Evolutionary conservation across 345 rosid genomes (phyloP).

Genomic region (Eucalyptus caleyi): DNA sequence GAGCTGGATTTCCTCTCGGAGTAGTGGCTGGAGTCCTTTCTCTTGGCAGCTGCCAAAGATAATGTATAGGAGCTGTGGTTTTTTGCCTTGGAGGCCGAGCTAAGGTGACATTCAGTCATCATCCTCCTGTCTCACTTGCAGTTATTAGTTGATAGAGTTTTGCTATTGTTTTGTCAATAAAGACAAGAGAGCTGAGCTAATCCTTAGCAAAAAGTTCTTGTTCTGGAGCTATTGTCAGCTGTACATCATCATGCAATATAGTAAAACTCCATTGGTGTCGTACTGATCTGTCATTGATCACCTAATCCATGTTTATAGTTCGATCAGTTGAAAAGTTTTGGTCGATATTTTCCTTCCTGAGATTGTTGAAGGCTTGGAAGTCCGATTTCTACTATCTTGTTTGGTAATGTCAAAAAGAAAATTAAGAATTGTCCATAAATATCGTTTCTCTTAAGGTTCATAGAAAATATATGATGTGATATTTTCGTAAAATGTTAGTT

Average conservation of each 20-base stretch:
- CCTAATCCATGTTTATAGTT: neutral
- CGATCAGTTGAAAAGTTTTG: neutral
- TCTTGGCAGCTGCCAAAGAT: neutral
- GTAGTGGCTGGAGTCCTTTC: neutral
- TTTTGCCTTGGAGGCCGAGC: neutral
- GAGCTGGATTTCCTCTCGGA: neutral
- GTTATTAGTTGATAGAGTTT: neutral
- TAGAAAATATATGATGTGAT: neutral
- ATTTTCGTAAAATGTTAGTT: neutral
- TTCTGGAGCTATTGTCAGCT: neutral
- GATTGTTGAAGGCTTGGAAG: neutral
- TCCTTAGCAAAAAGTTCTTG: neutral
- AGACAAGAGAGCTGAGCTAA: neutral
- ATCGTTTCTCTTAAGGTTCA: neutral
- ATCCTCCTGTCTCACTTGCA: neutral
- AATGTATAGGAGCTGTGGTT: neutral
- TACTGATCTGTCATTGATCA: neutral
- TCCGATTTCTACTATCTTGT: neutral
- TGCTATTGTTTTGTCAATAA: neutral
- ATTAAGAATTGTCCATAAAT: neutral
- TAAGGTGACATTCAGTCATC: neutral
- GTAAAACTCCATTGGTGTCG: neutral
- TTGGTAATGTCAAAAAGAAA: neutral
- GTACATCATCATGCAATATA: neutral
- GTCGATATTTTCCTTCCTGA: neutral